Percentiles rank a stretch among this genome's conserved stretches.
Evolutionary conservation across 345 rosid species (phyloP).

Genomic region (Gossypium bickii): DNA sequence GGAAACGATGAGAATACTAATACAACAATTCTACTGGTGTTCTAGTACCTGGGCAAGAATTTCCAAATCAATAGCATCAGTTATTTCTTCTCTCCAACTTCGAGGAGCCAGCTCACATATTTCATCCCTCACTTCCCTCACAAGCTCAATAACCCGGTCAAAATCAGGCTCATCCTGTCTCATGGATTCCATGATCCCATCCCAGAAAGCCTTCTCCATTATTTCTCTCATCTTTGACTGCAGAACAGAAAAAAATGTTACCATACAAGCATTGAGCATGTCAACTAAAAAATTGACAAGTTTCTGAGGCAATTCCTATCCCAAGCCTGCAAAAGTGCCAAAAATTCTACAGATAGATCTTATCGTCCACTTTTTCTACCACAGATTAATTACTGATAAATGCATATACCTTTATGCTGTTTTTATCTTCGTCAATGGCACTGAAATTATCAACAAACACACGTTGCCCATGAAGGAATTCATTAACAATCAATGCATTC

Average conservation of each 20-base stretch:
- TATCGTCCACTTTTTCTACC: neutral
- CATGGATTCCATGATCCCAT: constrained; percentile 61
- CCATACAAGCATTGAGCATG: neutral
- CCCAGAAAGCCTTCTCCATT: constrained; percentile 96
- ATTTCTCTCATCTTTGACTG: constrained; percentile 67
- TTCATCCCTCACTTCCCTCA: constrained; percentile 89
- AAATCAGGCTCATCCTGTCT: constrained; percentile 54
- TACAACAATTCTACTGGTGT: neutral
- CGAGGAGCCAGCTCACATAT: constrained; percentile 76
- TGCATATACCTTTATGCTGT: constrained; percentile 54
- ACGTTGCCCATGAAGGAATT: constrained; percentile 53
- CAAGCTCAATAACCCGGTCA: constrained; percentile 59
- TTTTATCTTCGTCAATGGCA: constrained; percentile 36
- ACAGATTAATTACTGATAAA: neutral
- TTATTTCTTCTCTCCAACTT: constrained; percentile 74
- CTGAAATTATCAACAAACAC: constrained; percentile 41
- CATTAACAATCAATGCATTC: constrained; percentile 83
- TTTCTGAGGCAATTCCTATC: neutral
- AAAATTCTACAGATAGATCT: neutral
- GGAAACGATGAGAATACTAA: neutral
- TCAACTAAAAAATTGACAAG: neutral
- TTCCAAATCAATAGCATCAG: constrained; percentile 68
- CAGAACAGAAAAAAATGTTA: constrained; percentile 4
- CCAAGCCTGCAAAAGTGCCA: neutral
- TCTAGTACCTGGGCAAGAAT: constrained; percentile 65